Conservation (phyloP, 768 basidiomycete species). For the Termitomyces sp. region DNA sequence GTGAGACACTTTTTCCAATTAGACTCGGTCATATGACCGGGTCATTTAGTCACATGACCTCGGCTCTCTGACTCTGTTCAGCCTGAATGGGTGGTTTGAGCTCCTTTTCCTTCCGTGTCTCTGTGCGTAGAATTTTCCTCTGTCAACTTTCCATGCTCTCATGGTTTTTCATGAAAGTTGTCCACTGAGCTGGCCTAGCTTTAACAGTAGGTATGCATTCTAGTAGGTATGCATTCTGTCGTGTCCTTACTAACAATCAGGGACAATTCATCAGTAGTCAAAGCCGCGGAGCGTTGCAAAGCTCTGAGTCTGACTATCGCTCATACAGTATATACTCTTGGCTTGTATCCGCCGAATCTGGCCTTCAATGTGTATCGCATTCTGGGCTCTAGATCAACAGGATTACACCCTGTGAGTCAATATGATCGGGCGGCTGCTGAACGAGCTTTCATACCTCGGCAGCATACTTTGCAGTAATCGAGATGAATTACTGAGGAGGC, state of each 20-base stretch:
- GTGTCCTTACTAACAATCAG: not conserved
- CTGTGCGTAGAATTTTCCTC: not conserved
- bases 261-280: not conserved
- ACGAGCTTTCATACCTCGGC: conserved; percentile 7
- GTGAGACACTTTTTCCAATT: not conserved
- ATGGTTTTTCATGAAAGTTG: not conserved
- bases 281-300: conserved; percentile 1
- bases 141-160: not conserved
- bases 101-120: not conserved
- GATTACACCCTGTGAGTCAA: conserved; percentile 73
- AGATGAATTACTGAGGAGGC: conserved; percentile 69
- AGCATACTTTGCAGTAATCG: conserved; percentile 77
- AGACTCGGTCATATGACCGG: not conserved
- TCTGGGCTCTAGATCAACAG: conserved; percentile 75
- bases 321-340: not conserved
- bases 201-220: not conserved
- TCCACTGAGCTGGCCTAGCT: not conserved
- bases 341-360: not conserved
- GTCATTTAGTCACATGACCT: not conserved
- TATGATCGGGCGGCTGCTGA: conserved; percentile 11
- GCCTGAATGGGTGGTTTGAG: no score
- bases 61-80: no score
- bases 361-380: conserved; percentile 66
- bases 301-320: not conserved
- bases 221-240: not conserved